Conservation (phyloP, 83 land plant species). For the Isoetes engelmannii region DNA sequence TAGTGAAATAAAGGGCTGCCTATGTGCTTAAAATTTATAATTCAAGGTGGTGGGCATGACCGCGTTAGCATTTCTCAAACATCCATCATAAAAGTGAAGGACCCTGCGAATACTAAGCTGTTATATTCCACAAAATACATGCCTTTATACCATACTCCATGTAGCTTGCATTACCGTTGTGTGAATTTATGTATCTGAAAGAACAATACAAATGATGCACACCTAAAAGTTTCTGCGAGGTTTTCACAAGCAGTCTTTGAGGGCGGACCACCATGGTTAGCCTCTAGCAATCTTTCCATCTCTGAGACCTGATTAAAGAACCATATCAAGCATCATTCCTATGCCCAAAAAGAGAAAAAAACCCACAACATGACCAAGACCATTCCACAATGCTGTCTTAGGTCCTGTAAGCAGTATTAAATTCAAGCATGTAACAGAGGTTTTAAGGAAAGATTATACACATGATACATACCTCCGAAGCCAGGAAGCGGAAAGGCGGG, state of each 20-base stretch:
- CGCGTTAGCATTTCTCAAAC: no score
- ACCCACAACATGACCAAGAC: not conserved
- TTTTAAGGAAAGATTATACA: not conserved
- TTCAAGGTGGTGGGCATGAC: no score
- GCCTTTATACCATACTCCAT: no score
- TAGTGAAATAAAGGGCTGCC: no score
- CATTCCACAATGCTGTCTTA: not conserved
- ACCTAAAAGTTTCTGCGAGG: constrained; percentile 7
- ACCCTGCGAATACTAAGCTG: no score
- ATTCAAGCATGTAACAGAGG: not conserved
- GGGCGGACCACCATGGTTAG: not conserved
- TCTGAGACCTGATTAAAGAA: not conserved
- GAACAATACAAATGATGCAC: not conserved
- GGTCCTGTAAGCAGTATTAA: not conserved
- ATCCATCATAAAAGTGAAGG: no score
- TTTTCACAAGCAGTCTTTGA: not conserved
- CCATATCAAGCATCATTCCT: not conserved
- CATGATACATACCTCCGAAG: constrained; percentile 6
- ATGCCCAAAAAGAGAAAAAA: not conserved
- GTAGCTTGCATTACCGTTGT: no score
- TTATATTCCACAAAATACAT: no score
- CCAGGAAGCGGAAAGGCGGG: constrained; percentile 3
- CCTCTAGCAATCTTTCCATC: not conserved
- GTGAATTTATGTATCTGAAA: not conserved
- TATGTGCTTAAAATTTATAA: no score